Base-by-base conservation (phyloP, 2,329 filamentous ascomycete genomes). In the Periconia sp. region DNA sequence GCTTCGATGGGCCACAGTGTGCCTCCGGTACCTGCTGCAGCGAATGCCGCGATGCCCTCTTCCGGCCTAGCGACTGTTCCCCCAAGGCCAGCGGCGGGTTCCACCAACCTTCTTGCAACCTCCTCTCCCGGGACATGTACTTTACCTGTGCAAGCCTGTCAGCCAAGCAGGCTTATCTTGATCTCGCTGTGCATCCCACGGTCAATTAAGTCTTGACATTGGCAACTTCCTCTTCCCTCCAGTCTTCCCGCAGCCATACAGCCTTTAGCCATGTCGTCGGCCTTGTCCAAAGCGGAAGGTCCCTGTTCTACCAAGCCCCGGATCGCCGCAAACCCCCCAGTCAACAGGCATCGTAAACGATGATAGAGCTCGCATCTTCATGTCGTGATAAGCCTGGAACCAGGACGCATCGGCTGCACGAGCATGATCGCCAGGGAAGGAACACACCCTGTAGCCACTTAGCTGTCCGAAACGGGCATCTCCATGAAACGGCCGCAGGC, bases 231-330 rank as follows among this genome's bases (percentile, higher is more conserved):
- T 41, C 26, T 39, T 36, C 39, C 35, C 29, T 39, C 32, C 26
- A 37, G 16, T 33, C 17, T 11, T 24, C 29, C 28, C 23, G 36
- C 25, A 9, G 25, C 10, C 21, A 26, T 19, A 24, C 36, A 18
- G 28, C 23, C 35, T 15, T 43, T 31, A 46, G 36, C 47, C 30
- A 50, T 36, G 34, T 35, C 28, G 26, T 33, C 36, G 42, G 32
- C 30, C 36, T 40, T 25, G 24, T 47, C 51, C 34, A 52, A 54
- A 49, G 25, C 7, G 51, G 51, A 51, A 54, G 51, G 51, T 54
- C 43, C 17, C 15, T 22, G 18, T 36, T 29, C 13, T 10, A 39
- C 34, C 37, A 34, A 36, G 32, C 39, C 41, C 40, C 29, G 10
- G 35, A 41, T 42, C 28, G 18, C 17, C 32, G 12, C 19, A n/a